Evolutionary conservation across 306 rosid species (phyloP).

Genomic region (Cicer chorassanicum): DNA sequence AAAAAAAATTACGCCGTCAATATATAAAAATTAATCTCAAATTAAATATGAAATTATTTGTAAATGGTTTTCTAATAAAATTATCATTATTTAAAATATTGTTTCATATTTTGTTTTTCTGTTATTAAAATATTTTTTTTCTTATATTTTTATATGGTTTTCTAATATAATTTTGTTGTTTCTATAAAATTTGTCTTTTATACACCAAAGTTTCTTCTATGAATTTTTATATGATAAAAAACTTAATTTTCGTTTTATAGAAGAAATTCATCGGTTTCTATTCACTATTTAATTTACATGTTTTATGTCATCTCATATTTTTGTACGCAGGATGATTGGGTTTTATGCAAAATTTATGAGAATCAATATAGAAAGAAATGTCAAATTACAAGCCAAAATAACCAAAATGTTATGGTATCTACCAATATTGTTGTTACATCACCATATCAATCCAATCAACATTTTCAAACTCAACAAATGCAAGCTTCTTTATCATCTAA

Average conservation of each 20-base stretch:
- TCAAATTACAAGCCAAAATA: not conserved
- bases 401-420: not conserved
- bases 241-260: not conserved
- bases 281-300: not conserved
- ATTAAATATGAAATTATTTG: no score
- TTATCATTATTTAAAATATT: no score
- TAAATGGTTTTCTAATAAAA: no score
- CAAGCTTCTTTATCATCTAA: not conserved
- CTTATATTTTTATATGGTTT: no score
- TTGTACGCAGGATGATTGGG: not conserved
- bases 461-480: not conserved
- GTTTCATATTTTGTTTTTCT: no score
- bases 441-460: not conserved
- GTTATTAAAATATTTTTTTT: no score
- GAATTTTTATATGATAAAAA: not conserved
- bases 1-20: no score
- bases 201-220: no score
- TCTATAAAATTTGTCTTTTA: no score
- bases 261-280: not conserved
- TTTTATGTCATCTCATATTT: not conserved
- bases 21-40: no score
- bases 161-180: no score
- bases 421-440: not conserved
- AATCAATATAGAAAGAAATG: not conserved
- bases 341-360: conserved; percentile 12